Conservation (phyloP, 352 stramenopile genomes). For the Phytophthora sp. region DNA sequence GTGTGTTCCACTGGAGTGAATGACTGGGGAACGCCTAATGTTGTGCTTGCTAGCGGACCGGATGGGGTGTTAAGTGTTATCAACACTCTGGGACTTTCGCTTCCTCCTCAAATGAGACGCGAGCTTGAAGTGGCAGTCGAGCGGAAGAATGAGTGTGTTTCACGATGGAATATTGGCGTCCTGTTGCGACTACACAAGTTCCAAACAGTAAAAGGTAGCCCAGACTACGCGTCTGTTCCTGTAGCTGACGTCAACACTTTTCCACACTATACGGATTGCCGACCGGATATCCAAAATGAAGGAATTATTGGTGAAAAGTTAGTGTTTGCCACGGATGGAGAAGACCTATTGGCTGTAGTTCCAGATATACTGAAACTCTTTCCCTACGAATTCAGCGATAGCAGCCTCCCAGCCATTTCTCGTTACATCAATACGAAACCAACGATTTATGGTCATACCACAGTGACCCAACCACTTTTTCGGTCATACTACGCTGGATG, state of each 20-base stretch:
- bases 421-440: constrained; percentile 28
- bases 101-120: constrained; percentile 25
- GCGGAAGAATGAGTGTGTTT: constrained; percentile 24
- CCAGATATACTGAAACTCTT: constrained; percentile 27
- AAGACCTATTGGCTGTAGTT: constrained; percentile 27
- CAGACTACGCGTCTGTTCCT: constrained; percentile 29
- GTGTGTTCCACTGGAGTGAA: constrained; percentile 23
- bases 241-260: constrained; percentile 37
- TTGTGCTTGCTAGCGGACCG: constrained; percentile 13
- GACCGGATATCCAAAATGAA: constrained; percentile 28
- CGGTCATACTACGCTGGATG: constrained; percentile 31
- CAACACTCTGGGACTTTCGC: constrained; percentile 16
- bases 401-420: constrained; percentile 24
- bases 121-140: constrained; percentile 25
- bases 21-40: constrained; percentile 28
- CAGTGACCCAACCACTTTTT: constrained; percentile 32
- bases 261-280: constrained; percentile 34
- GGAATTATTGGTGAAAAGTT: constrained; percentile 24
- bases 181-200: constrained; percentile 33
- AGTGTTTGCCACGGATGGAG: constrained; percentile 11
- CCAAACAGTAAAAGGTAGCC: constrained; percentile 22
- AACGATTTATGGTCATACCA: constrained; percentile 22
- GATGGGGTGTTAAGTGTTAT: constrained; percentile 18
- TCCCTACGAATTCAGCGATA: constrained; percentile 24
- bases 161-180: constrained; percentile 26